Base-by-base conservation (phyloP, 495 filamentous ascomycete species). In the Aspergillus kassunensis region DNA sequence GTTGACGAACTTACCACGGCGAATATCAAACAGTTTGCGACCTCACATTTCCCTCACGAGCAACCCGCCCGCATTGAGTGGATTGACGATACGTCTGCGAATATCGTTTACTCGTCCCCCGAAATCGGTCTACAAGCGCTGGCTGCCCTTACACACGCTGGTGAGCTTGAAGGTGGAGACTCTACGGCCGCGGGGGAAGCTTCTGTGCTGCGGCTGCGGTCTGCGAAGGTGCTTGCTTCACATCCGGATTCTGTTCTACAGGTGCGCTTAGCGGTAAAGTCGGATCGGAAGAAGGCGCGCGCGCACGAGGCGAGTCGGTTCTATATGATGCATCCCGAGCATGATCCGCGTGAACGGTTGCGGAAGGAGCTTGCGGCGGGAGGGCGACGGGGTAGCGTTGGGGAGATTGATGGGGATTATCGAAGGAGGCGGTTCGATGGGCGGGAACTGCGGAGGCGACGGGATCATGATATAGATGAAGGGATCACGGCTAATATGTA, bases 31-130 rank as follows among this genome's bases (percentile, higher is more conserved):
- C 66, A 73, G 54, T 97, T 87, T 57, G 78, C 86, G 2, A 46
- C 64, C 4, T 80, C 88, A 46, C 80, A 91, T 64, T 88, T 82
- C 60, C 60, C 76, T 12, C 56, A 66, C 3, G 70, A 79, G 12
- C 56, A 62, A 6, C 78, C 86, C 24, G 62, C 72, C 19, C 79
- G 80, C 16, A 71, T 97, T 57, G 89, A 97, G 68, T 98, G 93
- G 93, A 91, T 98, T 54, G 87, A 98, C 59, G 93, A 98, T 64
- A 86, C 81, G 15, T 93, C 91, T 0, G 89, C 90, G 53, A 97
- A 96, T 57, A 65, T 96, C 27, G 62, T 92, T 36, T 98, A 90
- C 73, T 73, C 77, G 23, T 79, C 76, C 20, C 68, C 86, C 16
- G 81, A 85, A n/a, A 62, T 77, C n/a, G 92, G 91, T 0, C 58